These are phyloP conservation scores for Antrodiella citrinella DNA, from an alignment of 768 basidiomycete species.

Conservation along the genomic window DNA sequence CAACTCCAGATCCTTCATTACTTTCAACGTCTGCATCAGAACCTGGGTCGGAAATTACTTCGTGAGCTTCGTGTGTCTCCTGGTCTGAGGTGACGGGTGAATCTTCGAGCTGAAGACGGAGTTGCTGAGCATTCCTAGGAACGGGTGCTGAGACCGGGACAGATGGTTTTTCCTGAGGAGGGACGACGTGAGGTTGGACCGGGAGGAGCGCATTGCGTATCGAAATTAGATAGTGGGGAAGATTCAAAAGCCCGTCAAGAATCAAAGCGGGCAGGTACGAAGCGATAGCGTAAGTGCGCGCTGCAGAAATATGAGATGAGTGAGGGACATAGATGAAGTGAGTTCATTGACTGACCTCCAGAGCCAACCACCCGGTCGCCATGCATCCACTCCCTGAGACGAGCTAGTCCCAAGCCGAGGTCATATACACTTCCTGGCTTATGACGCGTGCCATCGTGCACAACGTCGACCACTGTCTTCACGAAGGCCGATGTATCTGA, in stretches of 20 bases:
- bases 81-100: slow-evolving; percentile 9
- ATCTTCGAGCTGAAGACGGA: neutral
- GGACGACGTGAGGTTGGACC: slow-evolving; percentile 34
- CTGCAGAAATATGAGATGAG: slow-evolving; percentile 27
- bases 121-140: slow-evolving; percentile 6
- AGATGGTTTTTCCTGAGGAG: slow-evolving; percentile 2
- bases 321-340: neutral
- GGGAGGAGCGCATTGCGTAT: slow-evolving; percentile 55
- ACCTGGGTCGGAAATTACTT: slow-evolving; percentile 32
- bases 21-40: slow-evolving; percentile 70
- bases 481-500: slow-evolving; percentile 53
- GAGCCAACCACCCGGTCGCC: slow-evolving; percentile 71
- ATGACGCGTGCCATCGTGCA: slow-evolving; percentile 41
- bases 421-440: slow-evolving; percentile 35
- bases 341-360: slow-evolving; percentile 47
- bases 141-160: slow-evolving; percentile 16
- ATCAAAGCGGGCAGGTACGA: slow-evolving; percentile 60
- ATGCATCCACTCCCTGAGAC: slow-evolving; percentile 46
- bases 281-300: slow-evolving; percentile 60
- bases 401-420: slow-evolving; percentile 38
- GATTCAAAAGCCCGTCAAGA: slow-evolving; percentile 55
- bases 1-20: slow-evolving; percentile 42
- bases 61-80: slow-evolving; percentile 13
- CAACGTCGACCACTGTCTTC: slow-evolving; percentile 47
- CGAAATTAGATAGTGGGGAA: slow-evolving; percentile 59